These are phyloP conservation scores for Salinomyces thailandicus DNA, from an alignment of 2,329 filamentous ascomycete genomes.

Conservation along the genomic window DNA sequence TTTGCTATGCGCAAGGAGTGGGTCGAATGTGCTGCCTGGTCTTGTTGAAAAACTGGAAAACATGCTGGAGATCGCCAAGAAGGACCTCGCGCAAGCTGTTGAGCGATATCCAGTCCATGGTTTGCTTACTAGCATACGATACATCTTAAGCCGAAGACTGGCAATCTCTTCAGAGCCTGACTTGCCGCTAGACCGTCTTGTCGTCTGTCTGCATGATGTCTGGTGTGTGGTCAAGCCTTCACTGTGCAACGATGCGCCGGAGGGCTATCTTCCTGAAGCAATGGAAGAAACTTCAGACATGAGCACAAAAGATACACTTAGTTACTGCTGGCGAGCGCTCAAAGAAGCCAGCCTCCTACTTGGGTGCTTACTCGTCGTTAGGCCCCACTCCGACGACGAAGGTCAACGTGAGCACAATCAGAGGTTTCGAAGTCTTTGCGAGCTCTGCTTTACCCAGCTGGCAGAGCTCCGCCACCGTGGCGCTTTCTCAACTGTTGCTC, in stretches of 20 bases:
- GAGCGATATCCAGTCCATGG: conserved; percentile 37
- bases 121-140: conserved; percentile 24
- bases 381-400: not conserved
- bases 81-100: conserved; percentile 54
- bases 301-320: conserved; percentile 79
- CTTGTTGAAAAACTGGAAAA: conserved; percentile 53
- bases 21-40: conserved; percentile 42
- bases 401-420: not conserved
- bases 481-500: conserved; percentile 84
- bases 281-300: conserved; percentile 58
- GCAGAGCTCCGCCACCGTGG: conserved; percentile 77
- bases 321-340: conserved; percentile 90
- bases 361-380: conserved; percentile 3
- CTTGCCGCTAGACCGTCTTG: not conserved
- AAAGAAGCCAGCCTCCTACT: conserved; percentile 71
- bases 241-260: conserved; percentile 87
- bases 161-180: not conserved
- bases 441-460: conserved; percentile 70
- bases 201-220: conserved; percentile 48
- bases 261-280: conserved; percentile 75
- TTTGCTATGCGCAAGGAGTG: conserved; percentile 43
- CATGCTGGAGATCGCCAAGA: conserved; percentile 53
- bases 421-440: conserved; percentile 14
- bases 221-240: conserved; percentile 68
- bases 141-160: conserved; percentile 22